phyloP scores from a whole-genome alignment of 768 basidiomycete species.

The Saitozyma podzolica region DNA sequence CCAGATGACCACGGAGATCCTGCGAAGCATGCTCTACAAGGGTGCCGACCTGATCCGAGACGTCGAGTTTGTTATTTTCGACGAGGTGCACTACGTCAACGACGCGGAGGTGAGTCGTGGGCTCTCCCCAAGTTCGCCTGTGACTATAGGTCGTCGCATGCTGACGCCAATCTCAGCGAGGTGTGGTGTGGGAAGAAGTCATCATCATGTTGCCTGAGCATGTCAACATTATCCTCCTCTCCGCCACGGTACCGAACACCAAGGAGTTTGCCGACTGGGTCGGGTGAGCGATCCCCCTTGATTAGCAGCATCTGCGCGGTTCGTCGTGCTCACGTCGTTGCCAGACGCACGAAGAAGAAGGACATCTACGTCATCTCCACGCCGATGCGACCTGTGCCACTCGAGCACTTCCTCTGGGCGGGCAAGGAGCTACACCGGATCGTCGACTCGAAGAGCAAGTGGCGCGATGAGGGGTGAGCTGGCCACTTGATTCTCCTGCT shows the following conservation, averaged over 20 bases:
- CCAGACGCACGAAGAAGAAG: constrained; percentile 95
- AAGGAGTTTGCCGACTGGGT: constrained; percentile 99
- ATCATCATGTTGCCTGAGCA: constrained; percentile 99
- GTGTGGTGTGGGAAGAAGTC: constrained; percentile 99
- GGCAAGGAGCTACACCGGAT: constrained; percentile 92
- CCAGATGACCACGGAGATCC: constrained; percentile 74
- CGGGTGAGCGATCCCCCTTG: constrained; percentile 63
- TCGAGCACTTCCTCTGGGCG: constrained; percentile 95
- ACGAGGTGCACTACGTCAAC: constrained; percentile 99
- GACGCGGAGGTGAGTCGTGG: constrained; percentile 79
- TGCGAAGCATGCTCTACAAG: constrained; percentile 93
- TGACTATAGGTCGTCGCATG: not conserved
- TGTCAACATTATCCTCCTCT: constrained; percentile 93
- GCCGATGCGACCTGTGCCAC: constrained; percentile 88
- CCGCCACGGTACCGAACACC: constrained; percentile 96
- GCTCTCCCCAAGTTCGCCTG: not conserved
- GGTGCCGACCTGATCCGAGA: constrained; percentile 97
- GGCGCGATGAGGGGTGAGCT: constrained; percentile 68
- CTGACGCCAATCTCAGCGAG: constrained; percentile 62
- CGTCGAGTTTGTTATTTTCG: constrained; percentile 99
- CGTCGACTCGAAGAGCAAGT: constrained; percentile 76
- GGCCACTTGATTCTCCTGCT: too few relatives aligned
- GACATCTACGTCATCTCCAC: constrained; percentile 99
- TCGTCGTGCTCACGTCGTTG: not conserved
- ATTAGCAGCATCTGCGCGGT: not conserved